Base-by-base conservation (phyloP, 2,329 filamentous ascomycete genomes). In the Phymatotrichopsis omnivora region DNA sequence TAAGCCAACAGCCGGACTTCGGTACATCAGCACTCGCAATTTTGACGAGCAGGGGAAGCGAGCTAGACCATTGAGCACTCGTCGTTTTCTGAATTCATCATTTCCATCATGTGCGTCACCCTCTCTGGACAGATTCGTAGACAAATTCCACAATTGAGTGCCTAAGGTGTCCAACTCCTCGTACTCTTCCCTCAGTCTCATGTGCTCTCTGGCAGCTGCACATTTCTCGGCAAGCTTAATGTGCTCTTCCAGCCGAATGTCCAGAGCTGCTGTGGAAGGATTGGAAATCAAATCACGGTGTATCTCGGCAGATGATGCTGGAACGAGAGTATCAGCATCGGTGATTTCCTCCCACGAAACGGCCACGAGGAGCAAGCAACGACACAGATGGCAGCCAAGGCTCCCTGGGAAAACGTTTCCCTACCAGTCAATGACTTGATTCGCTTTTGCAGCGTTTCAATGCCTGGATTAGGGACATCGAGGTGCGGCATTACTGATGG, bases 1-100 rank as follows among this genome's bases (percentile, higher is more conserved):
- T 84, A 85, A 0, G 82, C 73, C 55, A 87, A 71, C 4, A 67
- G 64, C 29, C 71, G 69, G 4, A 71, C 62, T 60, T 63, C n/a
- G 11, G 5, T 28, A 20, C 28, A 40, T 20, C 28, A 45, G 48
- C 20, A 6, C 30, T 29, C 14, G 31, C 17, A 40, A 50, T 30
- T 12, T 14, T 66, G 2, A 72, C 61, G 31, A 72, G 67, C 10
- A 63, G 62, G 11, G 66, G 59, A 5, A 65, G 52, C 2, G 72
- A 54, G 38, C n/a, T 22, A 34, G 46, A 46, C 32, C 43, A 49
- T 35, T 30, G 53, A 49, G 58, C 57, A 54, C 52, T 52, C 55
- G 47, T 49, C 54, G 28, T 56, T n/a, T 11, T 55, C 27, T 17
- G 25, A 27, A 12, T 29, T 23, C 10, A 19, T 41, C 33, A 23